A percentile compares a stretch with the other conserved stretches of the same genome.
Evolutionary conservation across 176 grass and related monocot genomes (phyloP).

Genomic region (Oropetium thomaeum): DNA sequence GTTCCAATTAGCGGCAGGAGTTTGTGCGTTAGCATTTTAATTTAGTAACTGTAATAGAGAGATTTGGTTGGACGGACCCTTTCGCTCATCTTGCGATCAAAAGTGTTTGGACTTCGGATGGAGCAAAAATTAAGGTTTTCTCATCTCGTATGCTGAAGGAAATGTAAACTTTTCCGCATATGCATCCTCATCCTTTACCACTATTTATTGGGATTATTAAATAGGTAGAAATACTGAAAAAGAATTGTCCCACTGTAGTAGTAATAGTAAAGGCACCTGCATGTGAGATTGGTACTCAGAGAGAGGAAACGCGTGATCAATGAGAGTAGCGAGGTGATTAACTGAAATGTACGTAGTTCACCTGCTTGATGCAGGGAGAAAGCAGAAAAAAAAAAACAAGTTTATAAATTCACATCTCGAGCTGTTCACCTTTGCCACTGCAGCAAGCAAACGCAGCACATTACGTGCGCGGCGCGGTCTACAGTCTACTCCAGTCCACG

Average conservation of each 20-base stretch:
- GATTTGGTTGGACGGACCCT: constrained; percentile 17
- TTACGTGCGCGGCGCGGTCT: constrained; percentile 30
- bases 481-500: too few species aligned
- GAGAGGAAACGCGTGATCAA: neutral
- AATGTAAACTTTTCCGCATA: neutral
- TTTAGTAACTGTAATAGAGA: too few species aligned
- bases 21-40: constrained; percentile 16
- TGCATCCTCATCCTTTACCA: too few species aligned
- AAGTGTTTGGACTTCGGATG: constrained; percentile 12
- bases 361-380: neutral
- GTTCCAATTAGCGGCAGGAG: neutral
- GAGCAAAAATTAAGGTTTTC: neutral
- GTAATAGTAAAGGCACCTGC: too few species aligned
- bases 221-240: neutral
- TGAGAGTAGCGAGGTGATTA: neutral
- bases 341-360: neutral
- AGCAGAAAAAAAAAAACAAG: neutral
- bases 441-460: constrained; percentile 35
- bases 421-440: constrained; percentile 37
- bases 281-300: neutral
- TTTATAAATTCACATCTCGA: constrained; percentile 28
- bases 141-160: neutral
- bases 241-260: neutral
- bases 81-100: neutral
- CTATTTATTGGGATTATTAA: too few species aligned